Evolutionary conservation across 2,329 filamentous ascomycete genomes (phyloP).

Genomic region (Pseudogymnoascus sp.): DNA sequence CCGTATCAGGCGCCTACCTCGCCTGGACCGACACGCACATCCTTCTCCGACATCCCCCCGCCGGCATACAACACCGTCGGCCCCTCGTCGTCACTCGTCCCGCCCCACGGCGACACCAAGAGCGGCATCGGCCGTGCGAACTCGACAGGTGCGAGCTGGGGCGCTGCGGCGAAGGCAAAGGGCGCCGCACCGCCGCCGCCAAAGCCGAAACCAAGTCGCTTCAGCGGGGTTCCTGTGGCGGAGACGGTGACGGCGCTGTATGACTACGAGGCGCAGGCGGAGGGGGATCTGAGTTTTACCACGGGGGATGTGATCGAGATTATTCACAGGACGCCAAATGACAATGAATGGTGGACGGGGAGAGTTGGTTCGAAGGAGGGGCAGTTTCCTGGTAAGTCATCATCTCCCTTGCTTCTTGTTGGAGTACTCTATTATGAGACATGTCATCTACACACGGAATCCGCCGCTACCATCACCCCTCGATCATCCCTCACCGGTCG

Average conservation of each 20-base stretch:
- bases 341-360: constrained; percentile 97
- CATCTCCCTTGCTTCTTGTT: background rate
- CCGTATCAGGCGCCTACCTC: background rate
- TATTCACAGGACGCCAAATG: constrained; percentile 70
- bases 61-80: constrained; percentile 54
- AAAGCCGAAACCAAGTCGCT: constrained; percentile 70
- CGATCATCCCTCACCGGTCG: background rate
- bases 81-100: constrained; percentile 34
- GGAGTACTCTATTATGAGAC: background rate
- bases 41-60: constrained; percentile 51
- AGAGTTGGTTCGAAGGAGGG: constrained; percentile 72
- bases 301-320: constrained; percentile 90
- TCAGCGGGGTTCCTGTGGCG: constrained; percentile 56
- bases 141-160: constrained; percentile 36
- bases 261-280: constrained; percentile 92
- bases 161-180: constrained; percentile 59
- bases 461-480: background rate
- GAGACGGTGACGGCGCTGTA: constrained; percentile 89
- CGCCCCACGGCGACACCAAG: constrained; percentile 15
- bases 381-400: constrained; percentile 80
- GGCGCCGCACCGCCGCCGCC: constrained; percentile 58
- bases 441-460: background rate
- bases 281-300: constrained; percentile 85
- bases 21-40: constrained; percentile 27
- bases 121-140: constrained; percentile 32